Conservation (phyloP, 257 asterid genomes). For the Oldenlandia corymbosa region DNA sequence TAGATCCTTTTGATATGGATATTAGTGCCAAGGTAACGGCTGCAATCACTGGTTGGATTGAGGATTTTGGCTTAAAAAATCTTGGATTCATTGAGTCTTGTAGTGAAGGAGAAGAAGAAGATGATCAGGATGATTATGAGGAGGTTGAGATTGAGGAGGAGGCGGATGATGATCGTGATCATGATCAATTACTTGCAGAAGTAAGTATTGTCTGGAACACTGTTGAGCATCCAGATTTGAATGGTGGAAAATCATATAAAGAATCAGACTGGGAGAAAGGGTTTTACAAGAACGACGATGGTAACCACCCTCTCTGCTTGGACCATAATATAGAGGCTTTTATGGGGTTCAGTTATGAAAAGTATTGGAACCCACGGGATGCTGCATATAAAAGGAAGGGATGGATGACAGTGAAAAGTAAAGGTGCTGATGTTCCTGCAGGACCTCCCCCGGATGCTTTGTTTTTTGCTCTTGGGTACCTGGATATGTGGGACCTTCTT, state of each 20-base stretch:
- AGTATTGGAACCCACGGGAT: constrained; percentile 26
- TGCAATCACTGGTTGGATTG: constrained; percentile 43
- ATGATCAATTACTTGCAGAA: constrained; percentile 27
- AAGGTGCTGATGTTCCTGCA: constrained; percentile 22
- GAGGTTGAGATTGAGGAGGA: constrained; percentile 28
- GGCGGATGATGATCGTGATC: too few species aligned
- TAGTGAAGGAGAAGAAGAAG: constrained; percentile 28
- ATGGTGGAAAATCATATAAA: constrained; percentile 21
- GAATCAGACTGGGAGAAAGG: constrained; percentile 22
- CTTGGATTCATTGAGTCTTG: constrained; percentile 28
- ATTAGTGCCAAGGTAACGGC: constrained; percentile 31
- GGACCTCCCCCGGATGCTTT: constrained; percentile 52
- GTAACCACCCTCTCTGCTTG: constrained; percentile 13
- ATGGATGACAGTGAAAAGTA: constrained; percentile 12
- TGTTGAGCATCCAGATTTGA: constrained; percentile 32
- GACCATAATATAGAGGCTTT: constrained; percentile 30
- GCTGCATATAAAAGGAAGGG: constrained; percentile 14
- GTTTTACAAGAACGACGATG: constrained; percentile 14
- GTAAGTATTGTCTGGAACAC: constrained; percentile 35
- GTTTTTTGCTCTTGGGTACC: constrained; percentile 47
- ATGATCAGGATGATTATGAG: constrained; percentile 22
- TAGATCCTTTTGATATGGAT: constrained; percentile 61
- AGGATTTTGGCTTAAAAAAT: constrained; percentile 38
- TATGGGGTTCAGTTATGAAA: constrained; percentile 41
- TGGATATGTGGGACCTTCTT: constrained; percentile 56